Conservation (phyloP, 225 moss, liverwort and hornwort genomes). For the Antitrichia curtipendula region DNA sequence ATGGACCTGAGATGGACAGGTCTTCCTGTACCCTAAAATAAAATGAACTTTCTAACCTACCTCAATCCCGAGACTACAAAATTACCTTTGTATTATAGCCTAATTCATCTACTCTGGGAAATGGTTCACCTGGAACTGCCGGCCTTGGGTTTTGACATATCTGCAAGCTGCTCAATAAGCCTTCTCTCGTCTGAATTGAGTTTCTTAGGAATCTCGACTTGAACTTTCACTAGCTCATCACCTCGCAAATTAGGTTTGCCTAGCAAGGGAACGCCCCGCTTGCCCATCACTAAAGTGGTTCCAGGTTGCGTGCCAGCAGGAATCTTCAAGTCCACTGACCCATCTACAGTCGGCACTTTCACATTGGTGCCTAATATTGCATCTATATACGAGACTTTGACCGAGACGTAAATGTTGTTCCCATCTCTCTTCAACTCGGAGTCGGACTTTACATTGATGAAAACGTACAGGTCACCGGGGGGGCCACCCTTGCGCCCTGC, state of each 20-base stretch:
- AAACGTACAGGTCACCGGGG: slow-evolving; percentile 89
- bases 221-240: slow-evolving; percentile 76
- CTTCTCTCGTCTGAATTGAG: slow-evolving; percentile 68
- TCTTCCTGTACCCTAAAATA: not conserved
- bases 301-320: slow-evolving; percentile 93
- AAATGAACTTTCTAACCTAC: not conserved
- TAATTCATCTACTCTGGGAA: not conserved
- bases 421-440: slow-evolving; percentile 92
- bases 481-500: slow-evolving; percentile 87
- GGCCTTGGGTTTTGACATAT: slow-evolving; percentile 72
- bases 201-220: slow-evolving; percentile 91
- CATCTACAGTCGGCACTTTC: slow-evolving; percentile 91
- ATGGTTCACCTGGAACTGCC: slow-evolving; percentile 34
- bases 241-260: slow-evolving; percentile 87
- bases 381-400: slow-evolving; percentile 81
- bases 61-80: slow-evolving; percentile 28
- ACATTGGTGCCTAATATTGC: slow-evolving; percentile 92
- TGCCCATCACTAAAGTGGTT: slow-evolving; percentile 83
- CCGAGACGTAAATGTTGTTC: slow-evolving; percentile 73
- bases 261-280: slow-evolving; percentile 76
- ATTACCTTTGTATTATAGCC: not conserved
- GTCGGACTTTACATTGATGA: slow-evolving; percentile 78
- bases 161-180: slow-evolving; percentile 86
- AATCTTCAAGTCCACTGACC: slow-evolving; percentile 80
- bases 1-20: not conserved